These are phyloP conservation scores for Chenopodium formosanum DNA, from an alignment of 148 eudicot genomes.

Conservation along the genomic window DNA sequence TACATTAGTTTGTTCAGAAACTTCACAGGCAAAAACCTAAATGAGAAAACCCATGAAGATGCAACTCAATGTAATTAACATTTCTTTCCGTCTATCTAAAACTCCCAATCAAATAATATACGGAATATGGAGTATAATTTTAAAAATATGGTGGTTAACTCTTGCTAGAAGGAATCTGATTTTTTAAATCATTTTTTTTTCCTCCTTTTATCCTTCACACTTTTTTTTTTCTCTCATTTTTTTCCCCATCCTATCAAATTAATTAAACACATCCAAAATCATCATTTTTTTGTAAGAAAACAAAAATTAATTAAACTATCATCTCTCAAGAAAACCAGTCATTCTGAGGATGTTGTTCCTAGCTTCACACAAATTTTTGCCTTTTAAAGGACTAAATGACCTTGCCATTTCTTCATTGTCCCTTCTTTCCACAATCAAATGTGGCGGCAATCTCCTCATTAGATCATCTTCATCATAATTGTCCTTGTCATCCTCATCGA, in stretches of 20 bases:
- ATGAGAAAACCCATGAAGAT: background rate
- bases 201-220: background rate
- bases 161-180: background rate
- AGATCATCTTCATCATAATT: slow-evolving; percentile 13
- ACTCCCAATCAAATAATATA: background rate
- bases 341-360: slow-evolving; percentile 43
- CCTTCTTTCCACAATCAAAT: slow-evolving; percentile 40
- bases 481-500: slow-evolving; percentile 22
- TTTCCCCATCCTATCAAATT: background rate
- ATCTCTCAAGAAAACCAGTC: slow-evolving; percentile 52
- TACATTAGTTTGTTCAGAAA: background rate
- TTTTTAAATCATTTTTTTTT: background rate
- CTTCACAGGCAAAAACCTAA: slow-evolving; percentile 1
- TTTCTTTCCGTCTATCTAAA: background rate
- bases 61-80: background rate
- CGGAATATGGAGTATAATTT: no score
- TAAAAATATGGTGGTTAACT: no score
- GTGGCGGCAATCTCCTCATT: slow-evolving; percentile 37
- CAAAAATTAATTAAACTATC: background rate
- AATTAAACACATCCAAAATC: background rate
- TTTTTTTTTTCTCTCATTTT: background rate
- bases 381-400: slow-evolving; percentile 46
- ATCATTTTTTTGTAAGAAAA: background rate
- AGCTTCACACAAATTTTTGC: slow-evolving; percentile 42
- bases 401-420: slow-evolving; percentile 37